These are phyloP conservation scores for Fusarium udum DNA, from an alignment of 2,329 filamentous ascomycete species.

Conservation along the genomic window DNA sequence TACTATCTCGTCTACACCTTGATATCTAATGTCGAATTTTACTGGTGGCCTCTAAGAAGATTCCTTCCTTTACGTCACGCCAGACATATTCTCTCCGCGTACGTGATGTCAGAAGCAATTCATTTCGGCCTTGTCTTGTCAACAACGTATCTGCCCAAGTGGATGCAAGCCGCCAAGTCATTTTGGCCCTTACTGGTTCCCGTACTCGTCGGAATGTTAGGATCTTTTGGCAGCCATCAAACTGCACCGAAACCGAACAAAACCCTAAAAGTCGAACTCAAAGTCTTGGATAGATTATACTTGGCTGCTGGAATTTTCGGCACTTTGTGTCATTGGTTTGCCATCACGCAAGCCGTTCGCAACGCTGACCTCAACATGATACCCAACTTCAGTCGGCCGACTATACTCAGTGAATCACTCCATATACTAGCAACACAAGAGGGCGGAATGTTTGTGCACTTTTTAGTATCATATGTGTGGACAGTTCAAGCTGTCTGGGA, in stretches of 20 bases:
- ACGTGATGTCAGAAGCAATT: background rate
- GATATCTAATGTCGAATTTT: background rate
- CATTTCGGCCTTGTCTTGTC: background rate
- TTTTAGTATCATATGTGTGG: background rate
- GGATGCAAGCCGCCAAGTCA: background rate
- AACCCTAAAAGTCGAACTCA: background rate
- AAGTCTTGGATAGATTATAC: accelerated
- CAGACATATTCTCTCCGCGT: background rate
- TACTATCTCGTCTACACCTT: background rate
- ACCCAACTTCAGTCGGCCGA: too few relatives aligned
- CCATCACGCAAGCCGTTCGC: too few relatives aligned
- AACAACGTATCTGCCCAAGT: accelerated
- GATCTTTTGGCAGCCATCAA: background rate
- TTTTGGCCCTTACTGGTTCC: background rate
- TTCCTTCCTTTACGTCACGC: background rate
- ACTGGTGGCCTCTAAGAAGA: background rate
- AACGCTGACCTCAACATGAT: too few relatives aligned
- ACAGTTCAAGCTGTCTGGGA: background rate
- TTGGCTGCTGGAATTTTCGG: background rate
- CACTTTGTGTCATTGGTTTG: background rate
- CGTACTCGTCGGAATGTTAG: background rate
- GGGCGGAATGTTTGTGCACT: accelerated
- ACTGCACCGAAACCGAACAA: too few relatives aligned
- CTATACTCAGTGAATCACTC: accelerated
- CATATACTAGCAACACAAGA: accelerated